Conservation (phyloP, 345 rosid genomes). For the Streptanthus diversifolius region DNA sequence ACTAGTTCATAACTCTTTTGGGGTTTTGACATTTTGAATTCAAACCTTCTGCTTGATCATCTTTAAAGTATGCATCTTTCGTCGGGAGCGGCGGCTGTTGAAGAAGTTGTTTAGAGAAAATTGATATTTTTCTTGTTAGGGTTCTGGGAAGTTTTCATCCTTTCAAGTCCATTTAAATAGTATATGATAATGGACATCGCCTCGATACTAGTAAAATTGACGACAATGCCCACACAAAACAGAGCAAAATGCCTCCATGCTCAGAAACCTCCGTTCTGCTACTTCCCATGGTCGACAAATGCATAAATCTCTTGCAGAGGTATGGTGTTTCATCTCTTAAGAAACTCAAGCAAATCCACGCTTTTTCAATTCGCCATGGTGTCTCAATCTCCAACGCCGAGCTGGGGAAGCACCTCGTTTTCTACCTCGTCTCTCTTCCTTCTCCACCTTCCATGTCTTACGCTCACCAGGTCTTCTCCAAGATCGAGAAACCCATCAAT, state of each 20-base stretch:
- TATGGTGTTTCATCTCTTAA: conserved; percentile 41
- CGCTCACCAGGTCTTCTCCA: conserved; percentile 49
- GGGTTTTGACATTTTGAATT: not conserved
- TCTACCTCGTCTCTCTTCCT: conserved; percentile 51
- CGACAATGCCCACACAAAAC: conserved; percentile 30
- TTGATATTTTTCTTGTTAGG: not conserved
- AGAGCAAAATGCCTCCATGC: conserved; percentile 7
- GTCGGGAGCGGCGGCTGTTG: conserved; percentile 4
- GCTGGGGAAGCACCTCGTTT: conserved; percentile 59
- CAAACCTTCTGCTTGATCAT: not conserved
- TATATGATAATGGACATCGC: not conserved
- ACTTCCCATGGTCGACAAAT: conserved; percentile 40
- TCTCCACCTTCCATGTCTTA: conserved; percentile 54
- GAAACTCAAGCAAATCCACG: conserved; percentile 64
- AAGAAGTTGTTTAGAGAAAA: not conserved
- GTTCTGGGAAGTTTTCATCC: not conserved
- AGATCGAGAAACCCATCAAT: conserved; percentile 41
- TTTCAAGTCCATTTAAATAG: not conserved
- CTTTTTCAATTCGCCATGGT: conserved; percentile 64
- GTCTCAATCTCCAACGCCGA: conserved; percentile 41
- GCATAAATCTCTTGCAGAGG: conserved; percentile 49
- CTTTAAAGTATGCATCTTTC: not conserved
- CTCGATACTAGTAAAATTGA: not conserved
- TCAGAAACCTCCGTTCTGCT: conserved; percentile 9
- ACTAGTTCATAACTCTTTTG: not conserved